Conservation (phyloP, 495 filamentous ascomycete genomes). For the Daldinia vernicosa region DNA sequence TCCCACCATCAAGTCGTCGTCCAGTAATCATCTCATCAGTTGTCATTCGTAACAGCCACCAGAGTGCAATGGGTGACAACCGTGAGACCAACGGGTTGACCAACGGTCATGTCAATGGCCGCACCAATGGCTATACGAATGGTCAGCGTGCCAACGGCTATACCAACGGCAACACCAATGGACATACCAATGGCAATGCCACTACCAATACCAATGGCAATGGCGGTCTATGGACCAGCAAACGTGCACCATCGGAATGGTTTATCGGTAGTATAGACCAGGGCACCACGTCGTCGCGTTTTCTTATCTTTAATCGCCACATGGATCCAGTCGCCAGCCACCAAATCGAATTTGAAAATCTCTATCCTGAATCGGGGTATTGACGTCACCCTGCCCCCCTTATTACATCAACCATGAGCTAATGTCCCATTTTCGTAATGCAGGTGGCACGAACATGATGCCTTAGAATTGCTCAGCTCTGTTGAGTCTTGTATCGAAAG, state of each 20-base stretch:
- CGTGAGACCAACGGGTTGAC: slow-evolving; percentile 24
- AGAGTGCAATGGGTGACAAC: slow-evolving; percentile 29
- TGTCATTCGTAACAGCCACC: slow-evolving; percentile 21
- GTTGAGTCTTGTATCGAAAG: slow-evolving; percentile 87
- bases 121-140: slow-evolving; percentile 23
- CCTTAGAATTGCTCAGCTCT: slow-evolving; percentile 77
- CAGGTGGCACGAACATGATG: slow-evolving; percentile 97
- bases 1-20: slow-evolving; percentile 13
- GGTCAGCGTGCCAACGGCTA: too few species aligned
- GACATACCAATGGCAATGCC: slow-evolving; percentile 9
- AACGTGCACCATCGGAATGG: slow-evolving; percentile 33
- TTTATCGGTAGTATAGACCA: slow-evolving; percentile 80
- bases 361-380: slow-evolving; percentile 89
- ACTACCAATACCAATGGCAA: slow-evolving; percentile 4
- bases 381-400: slow-evolving; percentile 19
- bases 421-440: slow-evolving; percentile 4
- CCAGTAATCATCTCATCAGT: not conserved
- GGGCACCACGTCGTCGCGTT: slow-evolving; percentile 91
- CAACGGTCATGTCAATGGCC: slow-evolving; percentile 5
- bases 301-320: slow-evolving; percentile 86
- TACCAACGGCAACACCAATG: slow-evolving; percentile 32
- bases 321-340: slow-evolving; percentile 86
- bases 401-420: slow-evolving; percentile 28
- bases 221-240: slow-evolving; percentile 5
- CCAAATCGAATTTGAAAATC: slow-evolving; percentile 90